Conservation (phyloP, 768 basidiomycete species). For the Macrocybe gigantea region DNA sequence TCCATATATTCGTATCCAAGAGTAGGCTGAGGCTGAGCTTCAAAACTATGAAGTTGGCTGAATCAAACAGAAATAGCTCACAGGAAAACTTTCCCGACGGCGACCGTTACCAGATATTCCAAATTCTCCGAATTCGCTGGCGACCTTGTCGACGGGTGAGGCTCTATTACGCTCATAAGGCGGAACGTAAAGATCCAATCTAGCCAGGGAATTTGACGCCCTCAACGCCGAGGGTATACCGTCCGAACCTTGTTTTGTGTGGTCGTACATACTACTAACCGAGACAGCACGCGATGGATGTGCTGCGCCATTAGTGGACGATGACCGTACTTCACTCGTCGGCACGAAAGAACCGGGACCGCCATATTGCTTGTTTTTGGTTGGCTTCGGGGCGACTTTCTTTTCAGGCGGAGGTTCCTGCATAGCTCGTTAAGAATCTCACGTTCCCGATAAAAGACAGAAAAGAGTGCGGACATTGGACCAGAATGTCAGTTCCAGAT, state of each 20-base stretch:
- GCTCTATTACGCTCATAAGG: constrained; percentile 55
- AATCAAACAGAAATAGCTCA: constrained; percentile 24
- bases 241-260: constrained; percentile 39
- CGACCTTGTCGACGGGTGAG: constrained; percentile 46
- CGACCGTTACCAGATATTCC: constrained; percentile 39
- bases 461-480: constrained; percentile 61
- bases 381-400: constrained; percentile 44
- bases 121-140: constrained; percentile 64
- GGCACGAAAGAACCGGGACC: constrained; percentile 76
- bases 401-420: constrained; percentile 80
- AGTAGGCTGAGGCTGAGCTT: constrained; percentile 21
- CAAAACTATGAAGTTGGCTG: constrained; percentile 1
- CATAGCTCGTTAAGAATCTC: not conserved
- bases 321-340: constrained; percentile 27
- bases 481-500: constrained; percentile 96
- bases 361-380: constrained; percentile 58
- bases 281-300: constrained; percentile 26
- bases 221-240: constrained; percentile 56
- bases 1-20: constrained; percentile 33
- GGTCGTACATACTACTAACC: constrained; percentile 25
- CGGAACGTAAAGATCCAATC: constrained; percentile 66
- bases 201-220: constrained; percentile 54
- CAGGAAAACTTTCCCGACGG: constrained; percentile 56
- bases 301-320: constrained; percentile 16
- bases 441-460: not conserved